Evolutionary conservation across 2,329 filamentous ascomycete species (phyloP), one percentile per base, ranked within the genome.

Genomic region (Pyricularia pennisetigena): DNA sequence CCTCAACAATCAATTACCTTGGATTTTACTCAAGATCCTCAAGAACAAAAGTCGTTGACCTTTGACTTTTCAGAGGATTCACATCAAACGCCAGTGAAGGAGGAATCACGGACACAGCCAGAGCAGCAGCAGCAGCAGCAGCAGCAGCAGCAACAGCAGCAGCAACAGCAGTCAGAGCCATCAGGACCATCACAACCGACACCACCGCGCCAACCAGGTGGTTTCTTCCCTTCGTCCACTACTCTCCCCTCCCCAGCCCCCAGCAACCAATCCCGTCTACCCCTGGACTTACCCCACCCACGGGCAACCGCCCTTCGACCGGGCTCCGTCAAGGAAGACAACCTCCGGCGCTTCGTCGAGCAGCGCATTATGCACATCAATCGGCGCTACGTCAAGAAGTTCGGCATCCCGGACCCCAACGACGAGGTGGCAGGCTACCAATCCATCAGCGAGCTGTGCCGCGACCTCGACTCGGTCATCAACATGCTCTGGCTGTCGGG

Each of bases 401-500:
- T 84, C 68, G 80, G 81, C 61, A 75, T 78, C 0, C 75, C 79
- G 0, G 79, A 82, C 54, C 79, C 79, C 3, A 79, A 74, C 4
- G 84, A 86, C 69, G 78, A 81, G 14, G 77, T 85, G 2, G 75
- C 80, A 2, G 85, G 85, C 26, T 88, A 87, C 74, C 77, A 81
- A 68, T 86, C 79, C 67, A 91, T 94, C 76, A 82, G 81, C 66
- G 89, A 94, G 74, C 85, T 93, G 4, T 92, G 87, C 68, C 85
- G 81, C 68, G 93, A 97, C 74, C 78, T 97, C 0, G 90, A 94
- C 68, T 83, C 83, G 6, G 76, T 97, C 14, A 79, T 97, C 20
- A 90, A 96, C 76, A 85, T 96, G 8, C 79, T 97, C 5, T 98
- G 94, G 94, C 85, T 92, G 26, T 92, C 89, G 32, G 92, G 91